These are phyloP conservation scores for Aspergillus ochraceus DNA, from an alignment of 2,329 filamentous ascomycete species.

Conservation along the genomic window DNA sequence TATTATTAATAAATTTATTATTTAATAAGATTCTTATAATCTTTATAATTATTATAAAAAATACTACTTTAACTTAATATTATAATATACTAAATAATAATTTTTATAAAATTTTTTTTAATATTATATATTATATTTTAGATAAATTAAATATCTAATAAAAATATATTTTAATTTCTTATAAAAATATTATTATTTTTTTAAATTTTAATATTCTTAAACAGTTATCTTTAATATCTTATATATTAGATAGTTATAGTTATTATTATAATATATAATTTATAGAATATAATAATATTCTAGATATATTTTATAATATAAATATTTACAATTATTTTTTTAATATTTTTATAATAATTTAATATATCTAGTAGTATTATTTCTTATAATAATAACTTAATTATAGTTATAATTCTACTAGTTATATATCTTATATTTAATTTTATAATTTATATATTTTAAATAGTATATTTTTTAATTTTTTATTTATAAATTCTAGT, in stretches of 20 bases:
- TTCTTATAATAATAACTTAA: too few species aligned
- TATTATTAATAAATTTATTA: too few species aligned
- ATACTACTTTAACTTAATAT: background rate
- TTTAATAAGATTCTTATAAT: too few species aligned
- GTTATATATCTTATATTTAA: too few species aligned
- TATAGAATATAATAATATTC: background rate
- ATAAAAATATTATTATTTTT: background rate
- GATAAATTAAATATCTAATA: background rate
- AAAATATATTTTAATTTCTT: too few species aligned
- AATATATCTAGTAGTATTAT: background rate
- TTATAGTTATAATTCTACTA: too few species aligned
- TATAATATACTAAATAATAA: background rate
- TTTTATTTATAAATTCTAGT: background rate
- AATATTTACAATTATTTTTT: background rate
- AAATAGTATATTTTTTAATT: too few species aligned
- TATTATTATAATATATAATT: background rate
- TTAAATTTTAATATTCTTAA: background rate
- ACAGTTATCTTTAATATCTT: too few species aligned
- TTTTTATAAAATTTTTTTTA: background rate
- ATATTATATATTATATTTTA: background rate
- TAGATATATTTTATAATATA: background rate
- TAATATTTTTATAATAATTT: background rate
- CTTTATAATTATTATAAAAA: too few species aligned
- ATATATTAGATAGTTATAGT: too few species aligned
- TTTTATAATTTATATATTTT: too few species aligned